Conservation (phyloP, 495 filamentous ascomycete species). For the Xylaria scruposa region DNA sequence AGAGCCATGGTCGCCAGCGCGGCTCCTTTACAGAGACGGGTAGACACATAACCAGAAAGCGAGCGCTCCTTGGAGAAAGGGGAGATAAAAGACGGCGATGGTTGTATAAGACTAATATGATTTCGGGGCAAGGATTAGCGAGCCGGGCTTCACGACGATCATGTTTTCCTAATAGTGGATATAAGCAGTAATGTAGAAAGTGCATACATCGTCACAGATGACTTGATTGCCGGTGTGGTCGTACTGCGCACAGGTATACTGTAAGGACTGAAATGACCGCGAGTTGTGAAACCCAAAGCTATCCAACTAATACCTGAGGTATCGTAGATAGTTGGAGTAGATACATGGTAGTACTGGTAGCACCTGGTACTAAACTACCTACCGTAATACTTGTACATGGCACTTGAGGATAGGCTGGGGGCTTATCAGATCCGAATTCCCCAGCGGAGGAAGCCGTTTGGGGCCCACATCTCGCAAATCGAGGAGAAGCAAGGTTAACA, state of each 20-base stretch:
- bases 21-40: conserved; percentile 1
- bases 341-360: not conserved
- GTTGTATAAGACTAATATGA: conserved; percentile 31
- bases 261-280: not conserved
- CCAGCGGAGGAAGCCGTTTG: conserved; percentile 4
- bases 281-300: not conserved
- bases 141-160: conserved; percentile 25
- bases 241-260: not conserved
- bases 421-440: conserved; percentile 9
- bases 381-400: not conserved
- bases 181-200: conserved; percentile 42
- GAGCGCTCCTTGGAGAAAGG: not conserved
- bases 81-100: conserved; percentile 12
- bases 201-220: conserved; percentile 11
- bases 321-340: not conserved
- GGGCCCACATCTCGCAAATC: not conserved
- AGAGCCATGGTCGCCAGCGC: not conserved
- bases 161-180: conserved; percentile 30
- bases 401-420: not conserved
- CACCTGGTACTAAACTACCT: not conserved
- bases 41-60: conserved; percentile 24
- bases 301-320: not conserved
- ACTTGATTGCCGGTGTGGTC: not conserved
- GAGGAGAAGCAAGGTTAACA: not conserved
- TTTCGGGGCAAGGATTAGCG: conserved; percentile 24